Evolutionary conservation across 1,284 basidiomycete species (phyloP).

Genomic region (Leccinum fuscescens): DNA sequence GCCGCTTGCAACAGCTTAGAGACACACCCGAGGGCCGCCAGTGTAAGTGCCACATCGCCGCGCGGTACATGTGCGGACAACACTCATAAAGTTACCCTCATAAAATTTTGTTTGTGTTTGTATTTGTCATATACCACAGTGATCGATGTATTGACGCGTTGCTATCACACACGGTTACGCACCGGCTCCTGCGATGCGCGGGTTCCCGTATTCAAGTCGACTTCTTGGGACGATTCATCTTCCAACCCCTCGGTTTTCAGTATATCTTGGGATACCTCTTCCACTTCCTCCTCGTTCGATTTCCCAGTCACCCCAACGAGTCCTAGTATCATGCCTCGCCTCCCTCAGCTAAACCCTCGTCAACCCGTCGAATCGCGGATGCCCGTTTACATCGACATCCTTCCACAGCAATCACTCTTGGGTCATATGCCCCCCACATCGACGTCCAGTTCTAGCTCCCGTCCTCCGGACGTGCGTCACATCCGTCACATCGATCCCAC

Average conservation of each 20-base stretch:
- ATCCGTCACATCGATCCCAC: slow-evolving; percentile 60
- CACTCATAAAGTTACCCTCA: slow-evolving; percentile 20
- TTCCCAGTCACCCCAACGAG: slow-evolving; percentile 39
- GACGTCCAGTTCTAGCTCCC: slow-evolving; percentile 25
- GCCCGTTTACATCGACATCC: slow-evolving; percentile 59
- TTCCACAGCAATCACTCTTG: slow-evolving; percentile 35
- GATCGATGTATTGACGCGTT: slow-evolving; percentile 36
- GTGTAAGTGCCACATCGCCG: slow-evolving; percentile 42
- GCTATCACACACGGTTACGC: slow-evolving; percentile 30
- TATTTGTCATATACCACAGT: slow-evolving; percentile 33
- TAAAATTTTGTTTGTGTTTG: slow-evolving; percentile 26
- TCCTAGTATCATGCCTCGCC: slow-evolving; percentile 24
- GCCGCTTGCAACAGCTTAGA: slow-evolving; percentile 67
- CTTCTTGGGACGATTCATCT: slow-evolving; percentile 15
- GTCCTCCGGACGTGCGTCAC: slow-evolving; percentile 45
- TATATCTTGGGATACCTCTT: slow-evolving; percentile 40
- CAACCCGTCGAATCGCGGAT: slow-evolving; percentile 37
- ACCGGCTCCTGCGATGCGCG: slow-evolving; percentile 22
- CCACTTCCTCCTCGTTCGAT: slow-evolving; percentile 38
- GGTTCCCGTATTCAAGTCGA: slow-evolving; percentile 14
- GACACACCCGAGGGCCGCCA: slow-evolving; percentile 65
- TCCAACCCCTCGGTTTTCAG: slow-evolving; percentile 26
- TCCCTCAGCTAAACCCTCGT: slow-evolving; percentile 18
- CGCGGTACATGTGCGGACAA: slow-evolving; percentile 28
- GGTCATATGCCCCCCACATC: not conserved